A percentile compares a stretch with the other conserved stretches of the same genome.
Evolutionary conservation across 129 eudicot species (phyloP).

Genomic region (Lactuca saligna): DNA sequence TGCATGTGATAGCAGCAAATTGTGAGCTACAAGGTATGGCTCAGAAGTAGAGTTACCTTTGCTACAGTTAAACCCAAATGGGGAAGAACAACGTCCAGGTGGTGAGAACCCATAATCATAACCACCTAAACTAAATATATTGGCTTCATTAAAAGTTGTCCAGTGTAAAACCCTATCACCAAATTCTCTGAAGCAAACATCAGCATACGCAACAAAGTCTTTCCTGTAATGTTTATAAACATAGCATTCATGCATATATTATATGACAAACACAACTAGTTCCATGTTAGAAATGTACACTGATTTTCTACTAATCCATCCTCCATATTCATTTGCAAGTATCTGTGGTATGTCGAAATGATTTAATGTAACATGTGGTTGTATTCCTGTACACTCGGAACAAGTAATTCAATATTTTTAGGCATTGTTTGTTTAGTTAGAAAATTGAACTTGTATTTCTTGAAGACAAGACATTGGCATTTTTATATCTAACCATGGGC

Average conservation of each 20-base stretch:
- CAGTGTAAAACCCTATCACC: conserved; percentile 70
- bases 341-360: conserved; percentile 66
- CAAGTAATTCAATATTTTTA: neutral
- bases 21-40: conserved; percentile 61
- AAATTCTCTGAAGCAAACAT: conserved; percentile 75
- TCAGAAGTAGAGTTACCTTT: conserved; percentile 56
- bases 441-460: neutral
- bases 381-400: conserved; percentile 53
- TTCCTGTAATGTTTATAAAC: conserved; percentile 36
- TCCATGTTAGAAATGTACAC: conserved; percentile 41
- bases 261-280: neutral
- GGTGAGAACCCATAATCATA: conserved; percentile 46
- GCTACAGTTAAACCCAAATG: conserved; percentile 40
- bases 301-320: conserved; percentile 59
- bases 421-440: conserved; percentile 2
- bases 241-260: neutral
- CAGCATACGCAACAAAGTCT: conserved; percentile 39
- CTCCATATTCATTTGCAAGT: conserved; percentile 85
- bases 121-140: conserved; percentile 40
- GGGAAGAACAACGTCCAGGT: conserved; percentile 55
- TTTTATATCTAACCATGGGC: conserved; percentile 44
- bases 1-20: conserved; percentile 68
- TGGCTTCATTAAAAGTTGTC: conserved; percentile 72
- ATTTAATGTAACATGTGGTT: conserved; percentile 65
- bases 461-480: neutral